These are phyloP conservation scores for Dalechampia spathulata DNA, from an alignment of 441 rosid species.

Conservation along the genomic window DNA sequence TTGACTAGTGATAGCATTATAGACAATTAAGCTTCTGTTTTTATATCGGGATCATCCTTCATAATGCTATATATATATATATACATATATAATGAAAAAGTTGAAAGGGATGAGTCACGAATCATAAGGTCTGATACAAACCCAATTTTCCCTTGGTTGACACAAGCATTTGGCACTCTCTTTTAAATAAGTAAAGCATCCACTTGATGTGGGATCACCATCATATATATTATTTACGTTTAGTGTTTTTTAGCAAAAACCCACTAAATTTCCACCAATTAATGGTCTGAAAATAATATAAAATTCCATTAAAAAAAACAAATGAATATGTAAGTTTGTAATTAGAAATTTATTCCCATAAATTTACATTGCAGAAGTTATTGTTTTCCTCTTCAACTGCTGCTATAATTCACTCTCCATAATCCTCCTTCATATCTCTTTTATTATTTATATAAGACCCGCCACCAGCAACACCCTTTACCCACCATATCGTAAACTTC, in stretches of 20 bases:
- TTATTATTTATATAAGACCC: not conserved
- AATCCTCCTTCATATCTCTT: not conserved
- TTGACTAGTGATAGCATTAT: conserved; percentile 11
- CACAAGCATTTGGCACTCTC: conserved; percentile 11
- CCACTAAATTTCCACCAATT: too few relatives aligned
- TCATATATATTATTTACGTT: too few relatives aligned
- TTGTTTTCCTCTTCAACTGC: too few relatives aligned
- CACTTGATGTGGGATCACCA: conserved; percentile 9
- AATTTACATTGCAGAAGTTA: too few relatives aligned
- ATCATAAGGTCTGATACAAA: conserved; percentile 21
- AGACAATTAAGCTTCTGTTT: conserved; percentile 16
- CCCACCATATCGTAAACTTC: not conserved
- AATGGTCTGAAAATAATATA: too few relatives aligned
- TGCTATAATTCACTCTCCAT: conserved; percentile 16
- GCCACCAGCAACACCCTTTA: not conserved
- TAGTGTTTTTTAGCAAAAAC: too few relatives aligned
- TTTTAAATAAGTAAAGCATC: not conserved
- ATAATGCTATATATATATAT: not conserved
- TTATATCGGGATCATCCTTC: conserved; percentile 14
- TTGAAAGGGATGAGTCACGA: conserved; percentile 23
- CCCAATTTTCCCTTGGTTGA: conserved; percentile 19
- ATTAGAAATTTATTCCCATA: too few relatives aligned
- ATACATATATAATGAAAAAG: conserved; percentile 4
- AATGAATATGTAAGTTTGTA: too few relatives aligned
- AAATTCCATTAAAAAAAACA: too few relatives aligned